Conservation (phyloP, 2,329 filamentous ascomycete genomes). For the Neospermospora avenae region DNA sequence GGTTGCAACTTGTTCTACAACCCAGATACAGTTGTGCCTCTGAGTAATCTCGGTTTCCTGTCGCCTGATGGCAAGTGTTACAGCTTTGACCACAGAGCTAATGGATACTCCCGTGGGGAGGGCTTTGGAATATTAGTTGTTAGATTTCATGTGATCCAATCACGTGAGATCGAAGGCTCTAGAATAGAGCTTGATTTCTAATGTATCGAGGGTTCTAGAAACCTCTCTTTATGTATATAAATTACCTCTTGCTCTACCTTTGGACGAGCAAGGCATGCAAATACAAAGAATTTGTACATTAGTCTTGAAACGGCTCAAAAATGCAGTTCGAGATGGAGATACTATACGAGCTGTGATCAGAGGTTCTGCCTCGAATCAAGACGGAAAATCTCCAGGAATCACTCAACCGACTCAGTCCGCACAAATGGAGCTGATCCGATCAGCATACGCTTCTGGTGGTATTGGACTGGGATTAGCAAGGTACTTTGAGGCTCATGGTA, state of each 20-base stretch:
- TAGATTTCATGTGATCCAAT: too few species aligned
- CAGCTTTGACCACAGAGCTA: constrained; percentile 13
- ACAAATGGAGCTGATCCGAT: constrained; percentile 35
- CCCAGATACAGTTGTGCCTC: constrained; percentile 5
- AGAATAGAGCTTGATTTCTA: too few species aligned
- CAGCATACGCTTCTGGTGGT: constrained; percentile 4
- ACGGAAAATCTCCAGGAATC: constrained; percentile 45
- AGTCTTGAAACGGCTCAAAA: constrained; percentile 28
- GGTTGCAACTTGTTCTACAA: too few species aligned
- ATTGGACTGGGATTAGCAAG: constrained; percentile 14
- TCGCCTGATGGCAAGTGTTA: constrained; percentile 11
- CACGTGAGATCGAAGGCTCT: too few species aligned
- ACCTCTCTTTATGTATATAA: too few species aligned
- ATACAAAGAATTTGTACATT: too few species aligned
- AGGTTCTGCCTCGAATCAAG: constrained; percentile 42
- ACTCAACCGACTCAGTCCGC: constrained; percentile 43
- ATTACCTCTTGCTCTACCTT: too few species aligned
- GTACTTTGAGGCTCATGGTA: constrained; percentile 30
- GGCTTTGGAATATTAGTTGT: too few species aligned
- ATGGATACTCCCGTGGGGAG: constrained; percentile 46
- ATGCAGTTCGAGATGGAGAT: constrained; percentile 12
- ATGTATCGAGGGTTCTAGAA: too few species aligned
- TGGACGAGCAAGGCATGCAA: too few species aligned
- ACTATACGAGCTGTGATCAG: constrained; percentile 39
- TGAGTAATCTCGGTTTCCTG: constrained; percentile 10